Evolutionary conservation across 2,329 filamentous ascomycete genomes (phyloP), one percentile per base, ranked within the genome.

Genomic region (Cercospora nicotianae): DNA sequence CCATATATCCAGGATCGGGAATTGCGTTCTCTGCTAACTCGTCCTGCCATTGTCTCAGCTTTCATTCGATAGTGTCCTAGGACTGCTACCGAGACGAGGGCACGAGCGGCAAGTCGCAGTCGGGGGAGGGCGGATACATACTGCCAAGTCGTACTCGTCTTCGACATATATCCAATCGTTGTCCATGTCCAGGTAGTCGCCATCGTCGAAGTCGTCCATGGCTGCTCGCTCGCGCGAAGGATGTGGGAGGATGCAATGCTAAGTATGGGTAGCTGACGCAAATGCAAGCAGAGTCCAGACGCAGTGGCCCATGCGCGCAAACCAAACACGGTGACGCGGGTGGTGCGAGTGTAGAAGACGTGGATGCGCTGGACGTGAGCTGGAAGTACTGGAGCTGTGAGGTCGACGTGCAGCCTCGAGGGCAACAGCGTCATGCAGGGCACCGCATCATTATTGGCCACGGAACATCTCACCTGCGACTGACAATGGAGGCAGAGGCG

Each of bases 21-120:
- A 84, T 76, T 48, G 80, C 81, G 39, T 80, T 81, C 71, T 84
- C 82, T 64, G 82, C 83, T 13, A 85, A 80, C 68, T 84, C 83
- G 69, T 85, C 83, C 78, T 83, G 57, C 18, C n/a, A 31, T 9
- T 30, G 12, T 53, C n/a, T 65, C 20, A 65, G 64, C 30, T 16
- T 16, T 23, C 18, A 16, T 18, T 63, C 36, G 53, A 30, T 3
- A 12, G 42, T 8, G 8, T 60, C 16, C 18, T 39, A 42, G 18
- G n/a, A 28, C 33, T 18, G 53, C 51, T 42, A 18, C 62, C 62
- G 28, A 23, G 20, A 31, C 23, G 18, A 45, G 5, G 62, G 62
- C 62, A 64, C 51, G 10, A 39, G 23, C 57, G 60, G 62, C 59
- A 69, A 48, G 58, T 58, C 42, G 68, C 65, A 67, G 69, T 67